Evolutionary conservation across 306 rosid genomes (phyloP), one percentile per base, ranked within the genome.

Genomic region (Comarum palustre): DNA sequence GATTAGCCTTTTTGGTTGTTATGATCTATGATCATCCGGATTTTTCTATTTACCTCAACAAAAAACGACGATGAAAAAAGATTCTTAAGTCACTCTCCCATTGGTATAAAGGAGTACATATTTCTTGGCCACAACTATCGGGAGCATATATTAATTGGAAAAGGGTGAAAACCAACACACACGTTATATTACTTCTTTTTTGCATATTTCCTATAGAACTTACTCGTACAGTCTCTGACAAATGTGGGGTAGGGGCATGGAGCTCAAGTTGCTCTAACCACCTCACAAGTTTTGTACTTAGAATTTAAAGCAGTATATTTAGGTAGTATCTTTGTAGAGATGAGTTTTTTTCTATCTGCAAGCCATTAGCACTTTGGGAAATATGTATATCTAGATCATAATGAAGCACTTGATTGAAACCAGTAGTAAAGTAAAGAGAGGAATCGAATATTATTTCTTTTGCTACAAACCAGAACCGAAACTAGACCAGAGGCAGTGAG

Each of bases 361-460:
- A 47, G 65, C 1, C 65, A 29, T 69, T 32, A 29, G 57, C 32
- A 50, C 45, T 69, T 32, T 32, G 46, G 73, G 73, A 69, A 68
- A 69, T 50, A 69, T 50, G 32, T 25, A 32, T 14, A 27, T 27
- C n/a, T 34, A 50, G 62, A 50, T 69, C 73, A 69, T 69, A 7
- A 31, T 39, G 73, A 32, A 68, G 41, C 61, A 50, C 46, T 69
- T 51, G 73, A 68, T 69, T 69, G 73, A 11, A 69, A 11, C 46
- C 61, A 58, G 38, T 13, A 69, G n/a, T 68, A 47, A 68, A 11
- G 5, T n/a, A 39, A 48, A 50, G 61, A 50, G 62, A 59, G 19
- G 20, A 29, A 29, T 29, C 31, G 31, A 29, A 59, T 59, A 59
- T 5, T 59, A 59, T 27, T 8, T 59, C 1, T 59, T 59, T 29